These are phyloP conservation scores for Entomortierella beljakovae DNA, from an alignment of 192 early-diverging fungal genomes.

Conservation along the genomic window DNA sequence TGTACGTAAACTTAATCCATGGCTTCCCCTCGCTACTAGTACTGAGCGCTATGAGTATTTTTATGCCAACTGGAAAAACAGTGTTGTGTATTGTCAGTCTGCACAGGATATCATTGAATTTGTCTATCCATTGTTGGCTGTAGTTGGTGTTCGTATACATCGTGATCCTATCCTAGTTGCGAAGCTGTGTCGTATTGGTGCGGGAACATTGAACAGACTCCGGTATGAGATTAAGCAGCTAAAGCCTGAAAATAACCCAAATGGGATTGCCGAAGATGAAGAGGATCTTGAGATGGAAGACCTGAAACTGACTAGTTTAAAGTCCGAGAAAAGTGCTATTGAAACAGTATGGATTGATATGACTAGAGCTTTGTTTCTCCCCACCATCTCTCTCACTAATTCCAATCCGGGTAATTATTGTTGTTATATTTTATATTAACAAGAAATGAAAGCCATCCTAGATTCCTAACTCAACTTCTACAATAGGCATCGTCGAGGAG, in stretches of 20 bases:
- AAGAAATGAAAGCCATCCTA: too few species aligned
- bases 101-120: conserved; percentile 42
- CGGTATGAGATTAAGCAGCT: conserved; percentile 1
- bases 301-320: background rate
- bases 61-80: conserved; percentile 67
- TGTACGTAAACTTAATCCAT: conserved; percentile 15
- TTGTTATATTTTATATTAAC: background rate
- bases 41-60: conserved; percentile 66
- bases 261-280: background rate
- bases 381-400: conserved; percentile 68
- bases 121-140: conserved; percentile 53
- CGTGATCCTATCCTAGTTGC: conserved; percentile 34
- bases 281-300: background rate
- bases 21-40: conserved; percentile 19
- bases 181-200: conserved; percentile 44
- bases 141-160: conserved; percentile 57
- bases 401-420: conserved; percentile 70
- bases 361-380: conserved; percentile 66
- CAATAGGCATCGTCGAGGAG: conserved; percentile 55
- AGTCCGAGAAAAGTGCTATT: background rate
- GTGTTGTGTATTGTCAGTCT: conserved; percentile 47
- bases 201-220: conserved; percentile 16
- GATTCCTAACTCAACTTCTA: background rate
- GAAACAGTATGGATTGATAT: conserved; percentile 53
- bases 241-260: background rate